Percentiles rank a stretch among this genome's conserved stretches.
Evolutionary conservation across 257 asterid species (phyloP).

Genomic region (Jasminum sambac): DNA sequence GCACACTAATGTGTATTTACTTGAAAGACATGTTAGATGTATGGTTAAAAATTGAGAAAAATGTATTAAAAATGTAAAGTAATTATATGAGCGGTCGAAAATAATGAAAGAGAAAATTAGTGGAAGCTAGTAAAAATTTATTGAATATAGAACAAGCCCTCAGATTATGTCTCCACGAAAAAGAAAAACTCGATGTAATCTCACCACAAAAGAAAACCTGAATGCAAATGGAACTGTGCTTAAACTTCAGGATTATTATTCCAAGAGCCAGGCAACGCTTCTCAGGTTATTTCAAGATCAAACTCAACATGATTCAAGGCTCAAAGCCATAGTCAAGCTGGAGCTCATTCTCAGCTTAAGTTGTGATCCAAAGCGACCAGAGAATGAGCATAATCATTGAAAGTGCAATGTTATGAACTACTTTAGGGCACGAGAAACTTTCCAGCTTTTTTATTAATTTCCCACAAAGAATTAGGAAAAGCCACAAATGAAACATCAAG

Average conservation of each 20-base stretch:
- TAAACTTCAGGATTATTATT: neutral
- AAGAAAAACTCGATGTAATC: neutral
- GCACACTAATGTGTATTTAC: no score
- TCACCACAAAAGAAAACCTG: neutral
- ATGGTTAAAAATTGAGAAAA: no score
- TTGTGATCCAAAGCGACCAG: constrained; percentile 8
- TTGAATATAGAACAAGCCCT: no score
- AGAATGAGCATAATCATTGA: constrained; percentile 7
- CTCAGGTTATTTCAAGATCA: neutral
- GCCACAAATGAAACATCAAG: constrained; percentile 14
- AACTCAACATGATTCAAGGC: constrained; percentile 21
- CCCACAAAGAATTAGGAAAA: constrained; percentile 13
- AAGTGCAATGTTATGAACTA: neutral
- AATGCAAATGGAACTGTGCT: neutral
- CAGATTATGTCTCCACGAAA: neutral
- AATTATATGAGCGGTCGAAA: no score
- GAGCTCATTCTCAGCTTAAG: constrained; percentile 15
- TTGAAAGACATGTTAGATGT: no score
- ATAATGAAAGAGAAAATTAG: no score
- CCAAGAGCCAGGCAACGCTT: constrained; percentile 6
- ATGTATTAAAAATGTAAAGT: no score
- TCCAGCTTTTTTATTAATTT: neutral
- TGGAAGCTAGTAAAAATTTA: no score
- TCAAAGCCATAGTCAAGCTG: constrained; percentile 15
- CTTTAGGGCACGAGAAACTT: neutral